Base-by-base conservation (phyloP, 129 eudicot species). In the Heracleum sosnowskyi region DNA sequence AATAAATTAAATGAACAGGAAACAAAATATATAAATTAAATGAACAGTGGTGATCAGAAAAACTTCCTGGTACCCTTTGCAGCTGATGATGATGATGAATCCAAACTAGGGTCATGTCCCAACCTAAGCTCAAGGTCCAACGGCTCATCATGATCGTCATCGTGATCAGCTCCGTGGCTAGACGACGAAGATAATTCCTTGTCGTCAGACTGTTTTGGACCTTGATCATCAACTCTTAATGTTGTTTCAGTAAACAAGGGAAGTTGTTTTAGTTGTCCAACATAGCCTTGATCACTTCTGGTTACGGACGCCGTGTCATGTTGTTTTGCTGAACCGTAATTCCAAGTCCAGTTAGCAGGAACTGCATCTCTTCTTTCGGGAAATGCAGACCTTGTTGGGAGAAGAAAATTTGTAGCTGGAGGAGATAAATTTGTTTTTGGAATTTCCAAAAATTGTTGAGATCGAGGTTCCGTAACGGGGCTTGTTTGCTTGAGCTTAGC, bases 101-200 rank as follows among this genome's bases (percentile, higher is more conserved):
- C 53, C 39, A 41, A 34, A 18, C 4, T 20, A 64, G 84, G 84
- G 74, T 76, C 81, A 53, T 77, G 64, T 33, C 84, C 84, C 37
- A 82, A 55, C 74, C 84, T 69, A 9, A 82, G 81, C 81, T 82
- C 81, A 76, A 82, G 84, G 62, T 82, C 81, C 66, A 82, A 70
- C n/a, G n/a, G n/a, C 26, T 76, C 79, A 31, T 39, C 34, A 31
- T 37, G 35, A 29, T 44, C 79, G n/a, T 60, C 68, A 60, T 60
- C 68, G 68, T 10, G 66, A 46, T 44, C 42, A 24, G 68, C 22
- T 29, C 64, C 82, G 7, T 28, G 69, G 36, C 40, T 39, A 6
- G 31, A 24, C 16, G 53, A 45, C 11, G 53, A 77, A 35, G 49
- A 57, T 34, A 53, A 18, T 13, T 33, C 45, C 18, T 18, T 42